Evolutionary conservation across 2,329 filamentous ascomycete species (phyloP), one percentile per base, ranked within the genome.

Genomic region (Fulvia fulva): DNA sequence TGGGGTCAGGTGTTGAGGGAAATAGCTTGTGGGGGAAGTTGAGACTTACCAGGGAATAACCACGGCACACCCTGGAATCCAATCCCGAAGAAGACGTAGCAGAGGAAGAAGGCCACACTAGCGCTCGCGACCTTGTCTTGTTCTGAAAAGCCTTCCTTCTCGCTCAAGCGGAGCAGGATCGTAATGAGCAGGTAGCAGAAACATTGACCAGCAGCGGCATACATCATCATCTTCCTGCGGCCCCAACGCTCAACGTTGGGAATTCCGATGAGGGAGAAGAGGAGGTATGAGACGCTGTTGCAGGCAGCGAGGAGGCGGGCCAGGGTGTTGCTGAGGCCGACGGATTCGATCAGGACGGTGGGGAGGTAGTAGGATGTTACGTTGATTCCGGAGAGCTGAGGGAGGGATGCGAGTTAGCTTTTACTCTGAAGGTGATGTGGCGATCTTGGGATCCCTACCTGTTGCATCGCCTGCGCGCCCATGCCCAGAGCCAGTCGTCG

Each of bases 171-270:
- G 7, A 83, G 71, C n/a, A 79, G 75, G 14, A 81, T 71, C 0
- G 79, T 81, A 65, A 83, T 82, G 62, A 82, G 52, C 81, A 71
- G 56, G 74, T 77, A n/a, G n/a, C n/a, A n/a, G n/a, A n/a, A n/a
- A n/a, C n/a, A n/a, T 69, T 83, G 81, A 1, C 81, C 80, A 1
- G 76, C 73, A 0, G 80, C 78, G 1, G 80, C 78, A 65, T 80
- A 84, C 68, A 86, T 78, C 78, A 86, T 82, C 69, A 86, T 75
- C 66, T 83, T 84, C 8, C 83, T 75, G 5, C 83, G 78, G 19
- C 83, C 83, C 62, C 80, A 79, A 66, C 75, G 70, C 61, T 83
- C 80, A 26, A 82, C 76, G 53, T 78, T 75, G 0, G 75, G 73
- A 12, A 81, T 78, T 1, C 74, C 77, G 34, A 80, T 75, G 11